These are phyloP conservation scores for Chernovozyma sophiae-reginae DNA, from an alignment of 1,139 yeast genomes.

Conservation along the genomic window DNA sequence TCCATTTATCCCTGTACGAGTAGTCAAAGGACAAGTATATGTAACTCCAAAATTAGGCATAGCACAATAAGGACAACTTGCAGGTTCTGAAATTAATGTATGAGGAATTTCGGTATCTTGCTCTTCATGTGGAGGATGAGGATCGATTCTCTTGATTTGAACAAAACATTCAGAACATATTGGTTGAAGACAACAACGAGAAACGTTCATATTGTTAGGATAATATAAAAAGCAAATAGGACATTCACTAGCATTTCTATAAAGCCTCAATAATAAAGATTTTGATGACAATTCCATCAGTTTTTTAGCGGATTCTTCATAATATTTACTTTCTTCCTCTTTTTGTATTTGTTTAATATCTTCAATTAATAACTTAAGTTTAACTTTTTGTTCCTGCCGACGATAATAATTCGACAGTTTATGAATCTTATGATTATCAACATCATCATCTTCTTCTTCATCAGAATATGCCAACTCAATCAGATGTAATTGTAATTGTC, in stretches of 20 bases:
- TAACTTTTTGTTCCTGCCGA: constrained; percentile 51
- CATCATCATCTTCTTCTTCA: constrained; percentile 54
- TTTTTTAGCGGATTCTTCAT: constrained; percentile 32
- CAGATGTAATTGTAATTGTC: constrained; percentile 55
- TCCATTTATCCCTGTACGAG: constrained; percentile 55
- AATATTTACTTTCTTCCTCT: constrained; percentile 46
- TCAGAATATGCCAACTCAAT: constrained; percentile 52
- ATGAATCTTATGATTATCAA: constrained; percentile 55
- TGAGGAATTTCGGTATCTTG: constrained; percentile 15
- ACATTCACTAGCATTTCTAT: constrained; percentile 71
- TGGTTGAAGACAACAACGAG: constrained; percentile 92
- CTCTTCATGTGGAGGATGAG: constrained; percentile 87
- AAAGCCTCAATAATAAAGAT: constrained; percentile 41
- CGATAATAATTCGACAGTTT: constrained; percentile 45
- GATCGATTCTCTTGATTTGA: constrained; percentile 89
- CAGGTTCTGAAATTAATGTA: constrained; percentile 76
- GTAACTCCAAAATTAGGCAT: constrained; percentile 82
- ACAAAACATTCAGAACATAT: constrained; percentile 97
- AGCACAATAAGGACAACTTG: constrained; percentile 93
- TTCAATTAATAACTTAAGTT: constrained; percentile 46
- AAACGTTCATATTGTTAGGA: constrained; percentile 72
- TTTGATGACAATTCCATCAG: constrained; percentile 22
- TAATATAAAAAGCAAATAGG: constrained; percentile 91
- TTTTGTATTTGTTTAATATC: constrained; percentile 50
- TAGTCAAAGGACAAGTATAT: constrained; percentile 58